These are phyloP conservation scores for Zygnema cylindricum DNA, from an alignment of 139 green algal genomes.

Conservation along the genomic window DNA sequence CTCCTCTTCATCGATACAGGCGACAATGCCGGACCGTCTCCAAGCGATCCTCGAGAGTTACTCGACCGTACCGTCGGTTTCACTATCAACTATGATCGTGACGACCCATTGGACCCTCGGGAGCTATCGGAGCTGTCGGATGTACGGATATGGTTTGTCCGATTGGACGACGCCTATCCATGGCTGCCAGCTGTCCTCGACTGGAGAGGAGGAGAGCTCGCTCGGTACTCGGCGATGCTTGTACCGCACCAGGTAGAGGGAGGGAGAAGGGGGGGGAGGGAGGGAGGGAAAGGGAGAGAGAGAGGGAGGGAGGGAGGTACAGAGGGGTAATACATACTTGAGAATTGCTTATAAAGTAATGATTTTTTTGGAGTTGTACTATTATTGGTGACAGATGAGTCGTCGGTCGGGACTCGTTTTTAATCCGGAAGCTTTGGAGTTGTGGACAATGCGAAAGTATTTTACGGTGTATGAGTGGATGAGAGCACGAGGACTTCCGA, in stretches of 20 bases:
- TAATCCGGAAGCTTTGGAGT: slow-evolving; percentile 64
- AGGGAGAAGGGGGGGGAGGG: too few relatives aligned
- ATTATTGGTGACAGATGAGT: slow-evolving; percentile 50
- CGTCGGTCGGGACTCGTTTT: slow-evolving; percentile 58
- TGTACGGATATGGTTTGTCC: slow-evolving; percentile 60
- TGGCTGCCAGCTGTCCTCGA: slow-evolving; percentile 63
- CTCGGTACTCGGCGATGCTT: slow-evolving; percentile 61
- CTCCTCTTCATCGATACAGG: too few relatives aligned
- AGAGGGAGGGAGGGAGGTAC: too few relatives aligned
- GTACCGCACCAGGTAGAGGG: slow-evolving; percentile 59
- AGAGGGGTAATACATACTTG: too few relatives aligned
- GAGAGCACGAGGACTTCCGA: background rate
- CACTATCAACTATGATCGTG: slow-evolving; percentile 37
- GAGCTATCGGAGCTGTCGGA: slow-evolving; percentile 63
- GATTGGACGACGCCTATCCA: slow-evolving; percentile 59
- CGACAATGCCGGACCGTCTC: slow-evolving; percentile 20
- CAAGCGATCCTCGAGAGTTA: background rate
- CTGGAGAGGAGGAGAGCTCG: slow-evolving; percentile 59
- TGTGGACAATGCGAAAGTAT: slow-evolving; percentile 58
- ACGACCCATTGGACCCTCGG: slow-evolving; percentile 54
- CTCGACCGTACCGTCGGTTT: slow-evolving; percentile 37
- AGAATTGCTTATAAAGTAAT: too few relatives aligned
- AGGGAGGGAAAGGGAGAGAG: too few relatives aligned
- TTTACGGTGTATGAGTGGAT: slow-evolving; percentile 60
- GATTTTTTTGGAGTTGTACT: background rate